Evolutionary conservation across 805 yeast species (phyloP).

Genomic region (Pachysolen tannophilus): DNA sequence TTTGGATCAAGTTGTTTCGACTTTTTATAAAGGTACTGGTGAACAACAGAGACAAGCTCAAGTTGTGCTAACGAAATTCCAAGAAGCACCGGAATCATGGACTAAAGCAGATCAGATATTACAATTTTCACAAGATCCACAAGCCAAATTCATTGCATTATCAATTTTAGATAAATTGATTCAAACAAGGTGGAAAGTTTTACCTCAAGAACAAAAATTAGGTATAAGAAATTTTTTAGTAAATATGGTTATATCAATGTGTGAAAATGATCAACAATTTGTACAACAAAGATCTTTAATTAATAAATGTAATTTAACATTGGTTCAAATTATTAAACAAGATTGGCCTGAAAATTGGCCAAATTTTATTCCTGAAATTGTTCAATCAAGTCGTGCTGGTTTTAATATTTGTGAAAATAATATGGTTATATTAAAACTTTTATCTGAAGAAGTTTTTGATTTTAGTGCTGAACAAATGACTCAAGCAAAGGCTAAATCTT

Average conservation of each 20-base stretch:
- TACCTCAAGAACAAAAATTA: conserved; percentile 80
- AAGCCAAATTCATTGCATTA: conserved; percentile 87
- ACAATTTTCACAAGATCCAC: conserved; percentile 69
- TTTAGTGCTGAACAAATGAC: conserved; percentile 95
- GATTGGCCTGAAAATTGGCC: conserved; percentile 99
- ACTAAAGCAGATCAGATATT: conserved; percentile 84
- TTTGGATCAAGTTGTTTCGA: conserved; percentile 77
- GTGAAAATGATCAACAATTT: conserved; percentile 74
- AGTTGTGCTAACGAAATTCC: conserved; percentile 66
- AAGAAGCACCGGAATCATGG: conserved; percentile 96
- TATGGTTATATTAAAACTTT: conserved; percentile 81
- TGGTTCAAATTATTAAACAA: conserved; percentile 91
- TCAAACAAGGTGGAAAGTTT: conserved; percentile 86
- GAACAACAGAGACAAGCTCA: conserved; percentile 69
- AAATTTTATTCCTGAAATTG: conserved; percentile 88
- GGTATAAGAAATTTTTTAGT: conserved; percentile 94
- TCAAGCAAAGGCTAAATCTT: conserved; percentile 80
- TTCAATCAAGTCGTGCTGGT: conserved; percentile 73
- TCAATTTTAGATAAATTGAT: conserved; percentile 85
- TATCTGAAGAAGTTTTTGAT: conserved; percentile 95
- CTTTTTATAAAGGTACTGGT: conserved; percentile 78
- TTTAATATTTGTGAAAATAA: conserved; percentile 96
- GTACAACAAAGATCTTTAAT: conserved; percentile 71
- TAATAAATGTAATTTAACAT: conserved; percentile 86
- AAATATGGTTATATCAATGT: conserved; percentile 85